Conservation (phyloP, 495 filamentous ascomycete species). For the Neurospora discreta region DNA sequence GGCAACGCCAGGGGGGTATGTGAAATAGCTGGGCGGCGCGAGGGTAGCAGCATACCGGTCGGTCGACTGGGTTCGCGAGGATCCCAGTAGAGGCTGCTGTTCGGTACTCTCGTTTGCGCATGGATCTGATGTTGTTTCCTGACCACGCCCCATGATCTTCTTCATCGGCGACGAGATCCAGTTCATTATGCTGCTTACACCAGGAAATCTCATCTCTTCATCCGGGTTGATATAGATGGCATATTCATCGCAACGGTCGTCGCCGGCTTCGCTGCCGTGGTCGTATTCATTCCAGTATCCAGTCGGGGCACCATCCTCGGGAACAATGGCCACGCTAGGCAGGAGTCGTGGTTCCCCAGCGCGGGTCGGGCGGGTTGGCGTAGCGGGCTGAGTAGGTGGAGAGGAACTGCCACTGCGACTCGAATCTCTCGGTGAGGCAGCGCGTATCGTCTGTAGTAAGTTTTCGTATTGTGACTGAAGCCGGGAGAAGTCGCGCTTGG, state of each 20-base stretch:
- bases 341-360: conserved; percentile 4
- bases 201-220: conserved; percentile 34
- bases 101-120: conserved; percentile 8
- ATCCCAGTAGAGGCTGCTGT: conserved; percentile 25
- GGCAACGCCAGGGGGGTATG: conserved; percentile 1
- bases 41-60: background rate
- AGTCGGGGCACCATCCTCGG: conserved; percentile 4
- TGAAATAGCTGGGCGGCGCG: conserved; percentile 11
- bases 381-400: conserved; percentile 8
- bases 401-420: conserved; percentile 2
- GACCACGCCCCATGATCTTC: conserved; percentile 22
- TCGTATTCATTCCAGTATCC: conserved; percentile 60
- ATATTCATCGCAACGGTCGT: conserved; percentile 32
- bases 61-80: conserved; percentile 1
- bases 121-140: background rate
- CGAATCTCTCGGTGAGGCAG: conserved; percentile 18
- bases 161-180: conserved; percentile 34
- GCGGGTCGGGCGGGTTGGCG: conserved; percentile 9
- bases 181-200: conserved; percentile 28
- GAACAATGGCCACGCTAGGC: conserved; percentile 11
- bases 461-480: conserved; percentile 46
- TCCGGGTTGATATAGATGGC: conserved; percentile 47
- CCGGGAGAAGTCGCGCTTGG: conserved; percentile 41
- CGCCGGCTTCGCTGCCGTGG: conserved; percentile 44
- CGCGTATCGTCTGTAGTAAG: conserved; percentile 40